A percentile compares a stretch with the other conserved stretches of the same genome.
phyloP scores from a whole-genome alignment of 2,329 filamentous ascomycete genomes.

The Fonsecaea multimorphosa region DNA sequence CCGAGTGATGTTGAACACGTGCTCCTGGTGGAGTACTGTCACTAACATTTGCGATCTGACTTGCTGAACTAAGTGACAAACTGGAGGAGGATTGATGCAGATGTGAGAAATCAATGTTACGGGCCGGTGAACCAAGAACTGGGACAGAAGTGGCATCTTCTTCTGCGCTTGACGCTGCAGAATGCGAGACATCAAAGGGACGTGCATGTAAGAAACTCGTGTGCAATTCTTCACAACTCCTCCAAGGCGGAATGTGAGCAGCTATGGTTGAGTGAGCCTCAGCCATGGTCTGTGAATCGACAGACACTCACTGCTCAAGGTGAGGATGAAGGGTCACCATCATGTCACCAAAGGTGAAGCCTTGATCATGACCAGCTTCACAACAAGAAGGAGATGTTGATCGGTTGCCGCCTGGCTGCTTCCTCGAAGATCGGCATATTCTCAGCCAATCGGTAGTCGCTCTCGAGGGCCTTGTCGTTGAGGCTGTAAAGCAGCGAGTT shows the following conservation, averaged over 20 bases:
- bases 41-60: slow-evolving; percentile 3
- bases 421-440: background rate
- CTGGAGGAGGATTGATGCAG: background rate
- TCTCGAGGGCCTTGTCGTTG: background rate
- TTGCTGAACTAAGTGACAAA: background rate
- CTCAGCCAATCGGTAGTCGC: slow-evolving; percentile 3
- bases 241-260: background rate
- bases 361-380: background rate
- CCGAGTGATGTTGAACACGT: background rate
- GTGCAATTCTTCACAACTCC: background rate
- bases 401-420: background rate
- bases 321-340: background rate
- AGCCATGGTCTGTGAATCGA: background rate
- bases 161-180: background rate
- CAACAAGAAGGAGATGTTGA: background rate
- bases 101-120: background rate
- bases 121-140: background rate
- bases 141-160: background rate
- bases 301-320: background rate
- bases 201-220: background rate
- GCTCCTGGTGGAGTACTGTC: background rate
- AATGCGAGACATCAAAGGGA: background rate
- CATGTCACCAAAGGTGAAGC: background rate
- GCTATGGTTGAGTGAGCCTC: background rate
- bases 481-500: background rate